Percentiles rank a stretch among this genome's conserved stretches.
Evolutionary conservation across 352 stramenopile genomes (phyloP).

Genomic region (Phytophthora pluvialis): DNA sequence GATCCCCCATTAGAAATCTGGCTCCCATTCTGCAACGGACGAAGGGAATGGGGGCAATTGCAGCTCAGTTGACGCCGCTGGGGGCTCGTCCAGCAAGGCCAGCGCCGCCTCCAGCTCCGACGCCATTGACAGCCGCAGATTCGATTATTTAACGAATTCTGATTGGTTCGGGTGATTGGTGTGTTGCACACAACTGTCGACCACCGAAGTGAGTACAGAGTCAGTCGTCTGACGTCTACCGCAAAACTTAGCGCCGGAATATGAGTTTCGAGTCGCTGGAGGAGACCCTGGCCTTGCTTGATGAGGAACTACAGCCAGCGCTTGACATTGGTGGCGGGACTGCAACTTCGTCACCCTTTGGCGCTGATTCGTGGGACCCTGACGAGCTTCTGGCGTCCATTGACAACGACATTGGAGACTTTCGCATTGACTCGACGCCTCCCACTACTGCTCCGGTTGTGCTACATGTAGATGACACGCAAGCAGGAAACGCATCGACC

Average conservation of each 20-base stretch:
- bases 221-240: too few relatives aligned
- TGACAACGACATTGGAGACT: slow-evolving; percentile 20
- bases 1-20: background rate
- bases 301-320: slow-evolving; percentile 4
- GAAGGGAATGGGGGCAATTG: background rate
- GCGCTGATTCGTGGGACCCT: slow-evolving; percentile 5
- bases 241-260: too few relatives aligned
- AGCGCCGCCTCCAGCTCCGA: slow-evolving; percentile 25
- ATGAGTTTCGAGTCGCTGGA: slow-evolving; percentile 27
- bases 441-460: background rate
- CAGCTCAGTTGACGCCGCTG: background rate
- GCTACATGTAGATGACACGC: background rate
- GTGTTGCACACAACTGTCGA: slow-evolving; percentile 6
- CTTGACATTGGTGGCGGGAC: background rate
- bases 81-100: slow-evolving; percentile 21
- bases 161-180: background rate
- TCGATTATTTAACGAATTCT: slow-evolving; percentile 1
- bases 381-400: slow-evolving; percentile 22
- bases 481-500: background rate
- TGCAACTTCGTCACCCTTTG: background rate
- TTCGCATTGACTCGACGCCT: background rate
- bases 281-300: slow-evolving; percentile 16
- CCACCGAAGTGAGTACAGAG: too few relatives aligned
- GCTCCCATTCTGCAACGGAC: background rate
- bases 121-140: background rate